Evolutionary conservation across 352 stramenopile species (phyloP).

Genomic region (Thraustotheca clavata): DNA sequence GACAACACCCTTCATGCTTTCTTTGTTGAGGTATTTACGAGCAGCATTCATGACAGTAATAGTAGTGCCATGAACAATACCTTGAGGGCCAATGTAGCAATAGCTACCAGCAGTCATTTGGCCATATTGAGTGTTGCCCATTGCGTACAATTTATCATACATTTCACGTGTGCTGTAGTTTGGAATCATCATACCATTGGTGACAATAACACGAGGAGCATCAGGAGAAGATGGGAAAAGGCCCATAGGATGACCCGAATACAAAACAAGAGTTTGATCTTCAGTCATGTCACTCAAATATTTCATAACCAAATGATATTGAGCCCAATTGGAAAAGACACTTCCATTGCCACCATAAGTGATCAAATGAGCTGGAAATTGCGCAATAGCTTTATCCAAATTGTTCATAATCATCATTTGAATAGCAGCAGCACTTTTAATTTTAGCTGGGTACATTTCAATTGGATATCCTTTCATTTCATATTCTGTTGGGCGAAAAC

Average conservation of each 20-base stretch:
- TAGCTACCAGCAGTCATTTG: slow-evolving; percentile 89
- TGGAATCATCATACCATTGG: slow-evolving; percentile 86
- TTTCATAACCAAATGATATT: slow-evolving; percentile 83
- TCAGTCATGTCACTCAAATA: slow-evolving; percentile 83
- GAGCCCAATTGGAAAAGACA: slow-evolving; percentile 86
- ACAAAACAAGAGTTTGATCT: slow-evolving; percentile 85
- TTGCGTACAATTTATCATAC: slow-evolving; percentile 84
- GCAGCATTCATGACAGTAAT: slow-evolving; percentile 85
- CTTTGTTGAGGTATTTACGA: slow-evolving; percentile 76
- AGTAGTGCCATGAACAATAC: slow-evolving; percentile 86
- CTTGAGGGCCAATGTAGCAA: slow-evolving; percentile 87
- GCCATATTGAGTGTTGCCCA: slow-evolving; percentile 81
- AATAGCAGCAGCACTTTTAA: slow-evolving; percentile 67
- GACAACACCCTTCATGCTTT: slow-evolving; percentile 64
- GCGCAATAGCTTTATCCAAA: slow-evolving; percentile 72
- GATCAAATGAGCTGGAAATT: slow-evolving; percentile 82
- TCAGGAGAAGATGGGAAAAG: slow-evolving; percentile 71
- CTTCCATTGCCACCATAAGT: slow-evolving; percentile 86
- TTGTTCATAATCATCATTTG: slow-evolving; percentile 92
- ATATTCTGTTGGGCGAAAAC: slow-evolving; percentile 72
- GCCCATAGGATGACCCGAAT: slow-evolving; percentile 82
- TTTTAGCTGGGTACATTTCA: slow-evolving; percentile 57
- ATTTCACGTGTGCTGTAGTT: slow-evolving; percentile 82
- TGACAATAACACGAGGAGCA: slow-evolving; percentile 77
- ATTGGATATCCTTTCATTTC: slow-evolving; percentile 87